Evolutionary conservation across 139 green algal species (phyloP).

Genomic region (Chlamydomonas sp.): DNA sequence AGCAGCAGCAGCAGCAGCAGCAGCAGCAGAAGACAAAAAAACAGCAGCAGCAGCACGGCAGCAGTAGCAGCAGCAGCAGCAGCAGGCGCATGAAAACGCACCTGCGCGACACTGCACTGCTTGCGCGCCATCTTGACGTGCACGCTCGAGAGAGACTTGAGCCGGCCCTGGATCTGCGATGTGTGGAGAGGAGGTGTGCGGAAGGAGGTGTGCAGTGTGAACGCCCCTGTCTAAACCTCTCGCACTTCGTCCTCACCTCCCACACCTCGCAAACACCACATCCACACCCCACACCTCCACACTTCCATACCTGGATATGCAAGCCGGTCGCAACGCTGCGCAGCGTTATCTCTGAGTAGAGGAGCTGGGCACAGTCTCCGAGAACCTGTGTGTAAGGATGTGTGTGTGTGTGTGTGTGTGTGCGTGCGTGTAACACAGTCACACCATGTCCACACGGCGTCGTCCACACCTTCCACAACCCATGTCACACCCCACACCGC

Average conservation of each 20-base stretch:
- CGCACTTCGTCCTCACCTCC: no score
- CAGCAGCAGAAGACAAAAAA: no score
- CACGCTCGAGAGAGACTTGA: slow-evolving; percentile 84
- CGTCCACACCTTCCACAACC: background rate
- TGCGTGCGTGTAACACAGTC: background rate
- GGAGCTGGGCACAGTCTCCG: slow-evolving; percentile 36
- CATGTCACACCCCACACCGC: background rate
- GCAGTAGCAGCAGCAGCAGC: no score
- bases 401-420: background rate
- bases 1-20: background rate
- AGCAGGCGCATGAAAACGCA: no score
- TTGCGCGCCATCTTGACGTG: slow-evolving; percentile 88
- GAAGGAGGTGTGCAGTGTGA: no score
- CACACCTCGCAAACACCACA: no score
- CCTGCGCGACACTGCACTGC: slow-evolving; percentile 25
- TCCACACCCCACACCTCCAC: no score
- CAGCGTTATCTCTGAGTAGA: slow-evolving; percentile 41
- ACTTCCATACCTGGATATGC: slow-evolving; percentile 17
- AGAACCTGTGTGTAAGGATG: slow-evolving; percentile 44
- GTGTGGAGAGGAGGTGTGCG: no score
- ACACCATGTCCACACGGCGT: background rate
- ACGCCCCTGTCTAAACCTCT: no score
- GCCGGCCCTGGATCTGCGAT: slow-evolving; percentile 59
- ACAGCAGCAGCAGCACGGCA: no score
- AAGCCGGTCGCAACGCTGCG: slow-evolving; percentile 22